Evolutionary conservation across 2,329 filamentous ascomycete genomes (phyloP).

Genomic region (Penicillium crustosum): DNA sequence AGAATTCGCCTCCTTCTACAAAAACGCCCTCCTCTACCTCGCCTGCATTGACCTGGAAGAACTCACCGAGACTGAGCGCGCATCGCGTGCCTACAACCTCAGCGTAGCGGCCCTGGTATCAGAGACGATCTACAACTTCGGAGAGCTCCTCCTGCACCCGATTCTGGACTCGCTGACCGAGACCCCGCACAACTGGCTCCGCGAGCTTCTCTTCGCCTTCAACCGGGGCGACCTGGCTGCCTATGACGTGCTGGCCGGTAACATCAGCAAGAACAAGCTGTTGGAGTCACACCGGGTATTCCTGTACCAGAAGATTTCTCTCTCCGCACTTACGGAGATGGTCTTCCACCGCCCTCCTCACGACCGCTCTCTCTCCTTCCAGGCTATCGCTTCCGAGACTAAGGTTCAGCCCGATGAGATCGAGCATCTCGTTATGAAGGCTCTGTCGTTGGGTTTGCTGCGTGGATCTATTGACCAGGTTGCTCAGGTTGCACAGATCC

Average conservation of each 20-base stretch:
- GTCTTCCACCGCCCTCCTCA: constrained; percentile 95
- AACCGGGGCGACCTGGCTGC: constrained; percentile 90
- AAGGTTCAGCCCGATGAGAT: constrained; percentile 90
- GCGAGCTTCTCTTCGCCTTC: constrained; percentile 94
- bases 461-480: constrained; percentile 96
- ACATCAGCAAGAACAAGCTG: constrained; percentile 76
- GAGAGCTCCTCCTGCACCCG: constrained; percentile 95
- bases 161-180: constrained; percentile 82
- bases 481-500: constrained; percentile 87
- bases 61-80: constrained; percentile 72
- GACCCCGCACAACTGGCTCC: constrained; percentile 79
- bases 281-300: constrained; percentile 78
- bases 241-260: constrained; percentile 78
- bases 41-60: constrained; percentile 86
- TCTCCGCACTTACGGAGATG: constrained; percentile 91
- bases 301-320: constrained; percentile 95
- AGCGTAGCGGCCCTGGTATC: constrained; percentile 90
- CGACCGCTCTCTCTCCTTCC: constrained; percentile 90
- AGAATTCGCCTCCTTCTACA: constrained; percentile 96
- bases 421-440: constrained; percentile 98
- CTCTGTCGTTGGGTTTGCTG: constrained; percentile 86
- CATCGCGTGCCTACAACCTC: constrained; percentile 84
- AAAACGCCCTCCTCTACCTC: constrained; percentile 94
- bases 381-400: constrained; percentile 84
- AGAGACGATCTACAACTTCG: constrained; percentile 98